phyloP scores from a whole-genome alignment of 2,329 filamentous ascomycete genomes.

The Ophiostoma ulmi region DNA sequence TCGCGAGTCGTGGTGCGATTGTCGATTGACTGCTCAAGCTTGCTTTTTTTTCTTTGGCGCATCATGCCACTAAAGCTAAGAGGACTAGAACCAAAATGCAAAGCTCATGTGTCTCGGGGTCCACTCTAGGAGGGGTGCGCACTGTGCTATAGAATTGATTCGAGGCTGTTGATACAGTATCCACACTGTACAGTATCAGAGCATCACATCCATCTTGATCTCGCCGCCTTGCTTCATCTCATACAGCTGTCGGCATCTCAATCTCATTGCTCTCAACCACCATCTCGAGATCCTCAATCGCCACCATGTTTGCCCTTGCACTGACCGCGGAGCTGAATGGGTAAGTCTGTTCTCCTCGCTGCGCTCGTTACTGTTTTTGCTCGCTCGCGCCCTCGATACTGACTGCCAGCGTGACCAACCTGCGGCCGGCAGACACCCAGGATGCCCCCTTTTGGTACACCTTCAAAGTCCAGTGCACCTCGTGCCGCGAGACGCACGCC shows the following conservation, averaged over 20 bases:
- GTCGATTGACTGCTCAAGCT: neutral
- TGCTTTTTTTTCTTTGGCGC: conserved; percentile 18
- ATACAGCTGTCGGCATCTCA: neutral
- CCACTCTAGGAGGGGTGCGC: conserved; percentile 7
- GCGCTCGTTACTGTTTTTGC: neutral
- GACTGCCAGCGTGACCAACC: conserved; percentile 70
- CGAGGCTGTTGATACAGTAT: neutral
- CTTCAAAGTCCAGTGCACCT: conserved; percentile 98
- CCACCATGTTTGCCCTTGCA: conserved; percentile 58
- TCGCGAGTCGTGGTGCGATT: neutral
- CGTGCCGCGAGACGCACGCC: conserved; percentile 82
- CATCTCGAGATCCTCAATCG: neutral
- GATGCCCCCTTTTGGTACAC: conserved; percentile 91
- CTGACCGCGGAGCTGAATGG: conserved; percentile 65
- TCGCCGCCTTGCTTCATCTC: neutral
- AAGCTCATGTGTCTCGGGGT: neutral
- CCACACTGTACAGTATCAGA: neutral
- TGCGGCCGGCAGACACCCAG: conserved; percentile 75
- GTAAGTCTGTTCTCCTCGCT: conserved; percentile 41
- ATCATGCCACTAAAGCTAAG: conserved; percentile 25
- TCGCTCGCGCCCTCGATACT: neutral
- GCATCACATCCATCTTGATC: neutral
- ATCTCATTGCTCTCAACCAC: neutral
- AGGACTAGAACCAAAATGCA: neutral
- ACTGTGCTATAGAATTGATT: neutral